Evolutionary conservation across 2,329 filamentous ascomycete species (phyloP), one percentile per base, ranked within the genome.

Genomic region (Monascus ruber): DNA sequence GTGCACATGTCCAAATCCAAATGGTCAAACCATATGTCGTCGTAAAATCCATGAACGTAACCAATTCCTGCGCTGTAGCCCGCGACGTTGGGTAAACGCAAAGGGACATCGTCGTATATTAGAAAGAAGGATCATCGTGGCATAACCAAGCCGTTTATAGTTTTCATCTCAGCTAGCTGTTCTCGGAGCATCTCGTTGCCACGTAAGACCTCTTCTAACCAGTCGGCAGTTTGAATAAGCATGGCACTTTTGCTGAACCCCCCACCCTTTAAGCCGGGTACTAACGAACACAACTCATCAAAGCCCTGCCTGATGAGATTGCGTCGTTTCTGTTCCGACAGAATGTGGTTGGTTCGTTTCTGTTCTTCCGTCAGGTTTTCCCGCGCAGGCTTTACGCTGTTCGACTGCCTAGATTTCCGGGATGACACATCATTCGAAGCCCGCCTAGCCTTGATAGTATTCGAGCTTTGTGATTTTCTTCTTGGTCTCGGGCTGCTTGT

Each of bases 201-300:
- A 31, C 71, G 64, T 8, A 86, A 60, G 17, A 93, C 56, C 10
- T 81, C 75, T 46, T 88, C 77, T n/a, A 94, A 64, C 71, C 83
- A 93, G 47, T 85, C 80, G 9, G 79, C 83, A 3, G 84, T 76
- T 62, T 87, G 81, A 11, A 74, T 72, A 31, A 94, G 70, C 58
- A 86, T 81, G 5, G 77, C 80, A 55, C 83, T 88, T 66, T 93
- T 94, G 64, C 85, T 91, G 48, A 87, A 80, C 1, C 83, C 82
- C 6, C 83, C 82, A 25, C 76, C 79, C 40, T 73, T 74, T 7
- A 93, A 69, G 10, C 79, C 81, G 0, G 87, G 86, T 0, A 94
- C 83, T 24, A 93, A 69, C 26, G 77, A 71, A 47, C 76, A 77
- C n/a, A 94, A 65, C 42, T 89, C 83, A 33, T 87, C 82, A 50